A percentile compares a stretch with the other conserved stretches of the same genome.
These are phyloP conservation scores for Didymella segeticola DNA, from an alignment of 2,329 filamentous ascomycete genomes.

Conservation along the genomic window DNA sequence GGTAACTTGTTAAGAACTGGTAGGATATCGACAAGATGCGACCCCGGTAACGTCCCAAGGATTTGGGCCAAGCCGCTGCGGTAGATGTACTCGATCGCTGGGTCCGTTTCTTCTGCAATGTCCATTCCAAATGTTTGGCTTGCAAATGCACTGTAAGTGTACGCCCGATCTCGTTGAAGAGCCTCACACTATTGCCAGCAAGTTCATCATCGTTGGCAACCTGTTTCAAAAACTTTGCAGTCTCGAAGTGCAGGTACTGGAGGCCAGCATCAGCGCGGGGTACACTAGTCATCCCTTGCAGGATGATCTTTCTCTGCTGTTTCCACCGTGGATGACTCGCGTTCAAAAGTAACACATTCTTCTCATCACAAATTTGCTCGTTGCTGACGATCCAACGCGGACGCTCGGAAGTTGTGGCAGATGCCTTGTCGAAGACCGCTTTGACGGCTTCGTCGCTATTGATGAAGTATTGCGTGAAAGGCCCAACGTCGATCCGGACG, in stretches of 20 bases:
- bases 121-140: slow-evolving; percentile 18
- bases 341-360: slow-evolving; percentile 10
- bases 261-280: slow-evolving; percentile 15
- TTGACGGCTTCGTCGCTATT: slow-evolving; percentile 51
- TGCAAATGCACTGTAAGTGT: slow-evolving; percentile 17
- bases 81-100: slow-evolving; percentile 15
- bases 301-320: slow-evolving; percentile 9
- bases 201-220: neutral
- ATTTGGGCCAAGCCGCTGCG: slow-evolving; percentile 12
- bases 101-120: slow-evolving; percentile 7
- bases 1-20: slow-evolving; percentile 9
- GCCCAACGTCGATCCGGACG: slow-evolving; percentile 10
- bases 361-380: slow-evolving; percentile 17
- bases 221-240: slow-evolving; percentile 15
- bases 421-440: slow-evolving; percentile 51
- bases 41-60: slow-evolving; percentile 8
- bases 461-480: slow-evolving; percentile 33
- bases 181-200: neutral
- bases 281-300: slow-evolving; percentile 17
- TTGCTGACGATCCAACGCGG: slow-evolving; percentile 29
- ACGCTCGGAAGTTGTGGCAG: slow-evolving; percentile 41
- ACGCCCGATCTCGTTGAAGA: slow-evolving; percentile 15
- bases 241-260: slow-evolving; percentile 14
- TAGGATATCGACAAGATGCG: slow-evolving; percentile 10
- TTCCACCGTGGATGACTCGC: slow-evolving; percentile 15